Evolutionary conservation across 2,329 filamentous ascomycete genomes (phyloP).

Genomic region (Drechslera avenae): DNA sequence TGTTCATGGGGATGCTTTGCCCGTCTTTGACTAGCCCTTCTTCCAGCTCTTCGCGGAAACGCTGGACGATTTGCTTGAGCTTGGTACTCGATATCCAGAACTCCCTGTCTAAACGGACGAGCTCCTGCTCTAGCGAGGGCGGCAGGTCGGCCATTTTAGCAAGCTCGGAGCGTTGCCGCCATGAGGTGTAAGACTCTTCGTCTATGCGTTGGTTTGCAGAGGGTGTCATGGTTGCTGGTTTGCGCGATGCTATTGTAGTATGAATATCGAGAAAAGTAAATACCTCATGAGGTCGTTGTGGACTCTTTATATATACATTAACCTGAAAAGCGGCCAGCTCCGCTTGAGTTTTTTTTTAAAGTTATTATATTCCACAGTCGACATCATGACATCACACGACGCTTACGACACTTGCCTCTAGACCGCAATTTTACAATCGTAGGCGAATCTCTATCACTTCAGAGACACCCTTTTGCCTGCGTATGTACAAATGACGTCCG

Average conservation of each 20-base stretch:
- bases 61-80: slow-evolving; percentile 29
- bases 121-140: slow-evolving; percentile 24
- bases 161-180: slow-evolving; percentile 28
- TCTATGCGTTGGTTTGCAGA: slow-evolving; percentile 17
- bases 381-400: slow-evolving; percentile 25
- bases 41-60: slow-evolving; percentile 33
- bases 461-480: too few relatives aligned
- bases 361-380: slow-evolving; percentile 3
- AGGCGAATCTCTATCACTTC: too few relatives aligned
- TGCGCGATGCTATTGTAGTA: not conserved
- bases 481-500: slow-evolving; percentile 13
- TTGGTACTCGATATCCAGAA: slow-evolving; percentile 32
- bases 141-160: slow-evolving; percentile 24
- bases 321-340: not conserved
- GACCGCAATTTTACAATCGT: too few relatives aligned
- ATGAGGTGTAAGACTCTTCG: slow-evolving; percentile 20
- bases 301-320: not conserved
- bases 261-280: too few relatives aligned
- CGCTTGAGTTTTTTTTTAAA: not conserved
- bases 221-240: slow-evolving; percentile 11
- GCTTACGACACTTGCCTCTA: not conserved
- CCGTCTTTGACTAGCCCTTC: slow-evolving; percentile 26
- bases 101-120: slow-evolving; percentile 27
- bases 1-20: slow-evolving; percentile 78
- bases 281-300: too few relatives aligned